phyloP scores from a whole-genome alignment of 2,329 filamentous ascomycete genomes.

The Penicillium sumatraense region DNA sequence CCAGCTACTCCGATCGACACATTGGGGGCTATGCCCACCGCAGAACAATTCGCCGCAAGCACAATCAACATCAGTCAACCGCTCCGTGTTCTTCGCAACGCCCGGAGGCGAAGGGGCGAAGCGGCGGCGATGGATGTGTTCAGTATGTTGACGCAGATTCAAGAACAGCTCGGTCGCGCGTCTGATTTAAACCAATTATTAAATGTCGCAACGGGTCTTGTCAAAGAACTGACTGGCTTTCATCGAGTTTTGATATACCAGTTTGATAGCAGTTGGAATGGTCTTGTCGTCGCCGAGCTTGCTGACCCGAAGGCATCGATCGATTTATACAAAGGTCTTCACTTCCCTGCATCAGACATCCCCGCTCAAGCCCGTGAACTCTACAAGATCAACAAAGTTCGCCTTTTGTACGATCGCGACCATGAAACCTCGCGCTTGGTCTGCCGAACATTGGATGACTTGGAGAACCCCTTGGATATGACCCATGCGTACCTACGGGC shows the following conservation, averaged over 20 bases:
- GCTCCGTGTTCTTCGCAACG: constrained; percentile 74
- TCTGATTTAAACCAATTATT: constrained; percentile 73
- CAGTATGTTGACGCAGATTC: constrained; percentile 89
- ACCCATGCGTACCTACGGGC: constrained; percentile 83
- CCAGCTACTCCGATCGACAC: constrained; percentile 56
- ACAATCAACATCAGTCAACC: constrained; percentile 77
- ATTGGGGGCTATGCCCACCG: constrained; percentile 70
- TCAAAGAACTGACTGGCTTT: constrained; percentile 89
- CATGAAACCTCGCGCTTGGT: constrained; percentile 79
- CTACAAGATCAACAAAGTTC: constrained; percentile 88
- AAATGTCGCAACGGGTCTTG: constrained; percentile 80
- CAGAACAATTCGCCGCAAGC: constrained; percentile 75
- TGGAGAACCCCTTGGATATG: constrained; percentile 74
- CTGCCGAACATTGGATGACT: constrained; percentile 71
- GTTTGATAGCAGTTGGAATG: constrained; percentile 82
- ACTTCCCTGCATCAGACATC: constrained; percentile 88
- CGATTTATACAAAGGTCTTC: constrained; percentile 83
- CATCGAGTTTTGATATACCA: constrained; percentile 94
- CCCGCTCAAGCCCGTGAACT: constrained; percentile 84
- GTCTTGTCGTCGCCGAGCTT: constrained; percentile 83
- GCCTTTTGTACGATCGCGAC: constrained; percentile 83
- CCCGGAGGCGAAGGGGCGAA: constrained; percentile 75
- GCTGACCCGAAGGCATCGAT: constrained; percentile 79
- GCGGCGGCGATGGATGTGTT: constrained; percentile 91
- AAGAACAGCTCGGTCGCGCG: constrained; percentile 74